Percentiles rank a stretch among this genome's conserved stretches.
phyloP scores from a whole-genome alignment of 805 yeast species.

The Zygoascus tannicola region DNA sequence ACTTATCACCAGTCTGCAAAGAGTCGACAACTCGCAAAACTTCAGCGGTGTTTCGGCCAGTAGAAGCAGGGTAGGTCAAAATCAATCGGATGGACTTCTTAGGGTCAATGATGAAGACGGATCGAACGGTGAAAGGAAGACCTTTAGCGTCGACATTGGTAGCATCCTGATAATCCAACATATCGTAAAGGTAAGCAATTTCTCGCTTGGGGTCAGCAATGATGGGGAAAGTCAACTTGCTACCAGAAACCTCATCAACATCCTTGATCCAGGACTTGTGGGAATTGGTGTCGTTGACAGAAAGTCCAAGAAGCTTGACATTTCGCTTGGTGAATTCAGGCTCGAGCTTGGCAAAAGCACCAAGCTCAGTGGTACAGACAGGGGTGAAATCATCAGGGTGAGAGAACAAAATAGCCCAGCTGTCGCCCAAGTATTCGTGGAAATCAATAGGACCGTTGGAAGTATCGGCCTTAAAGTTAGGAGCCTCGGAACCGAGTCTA shows the following conservation, averaged over 20 bases:
- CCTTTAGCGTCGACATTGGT: slow-evolving; percentile 65
- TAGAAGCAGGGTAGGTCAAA: slow-evolving; percentile 85
- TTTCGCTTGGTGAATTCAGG: slow-evolving; percentile 83
- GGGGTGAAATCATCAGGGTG: slow-evolving; percentile 98
- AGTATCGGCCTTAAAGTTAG: slow-evolving; percentile 77
- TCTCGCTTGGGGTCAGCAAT: slow-evolving; percentile 82
- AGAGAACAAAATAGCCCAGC: slow-evolving; percentile 84
- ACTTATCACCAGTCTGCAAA: slow-evolving; percentile 75
- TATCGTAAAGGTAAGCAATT: slow-evolving; percentile 72
- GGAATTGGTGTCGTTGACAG: slow-evolving; percentile 75
- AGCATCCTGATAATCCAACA: slow-evolving; percentile 83
- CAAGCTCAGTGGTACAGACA: slow-evolving; percentile 93
- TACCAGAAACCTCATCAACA: slow-evolving; percentile 76
- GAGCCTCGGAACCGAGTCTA: slow-evolving; percentile 81
- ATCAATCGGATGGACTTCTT: slow-evolving; percentile 80
- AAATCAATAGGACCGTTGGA: slow-evolving; percentile 77
- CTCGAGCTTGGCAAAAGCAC: slow-evolving; percentile 87
- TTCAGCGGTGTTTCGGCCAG: slow-evolving; percentile 92
- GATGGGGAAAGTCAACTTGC: slow-evolving; percentile 78
- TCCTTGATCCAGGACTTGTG: slow-evolving; percentile 90
- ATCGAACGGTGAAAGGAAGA: slow-evolving; percentile 80
- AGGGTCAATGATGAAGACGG: slow-evolving; percentile 90
- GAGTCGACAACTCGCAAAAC: slow-evolving; percentile 88
- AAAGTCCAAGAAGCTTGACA: slow-evolving; percentile 82
- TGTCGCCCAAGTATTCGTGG: slow-evolving; percentile 77